Base-by-base conservation (phyloP, 768 basidiomycete species). In the Boletales sp. region DNA sequence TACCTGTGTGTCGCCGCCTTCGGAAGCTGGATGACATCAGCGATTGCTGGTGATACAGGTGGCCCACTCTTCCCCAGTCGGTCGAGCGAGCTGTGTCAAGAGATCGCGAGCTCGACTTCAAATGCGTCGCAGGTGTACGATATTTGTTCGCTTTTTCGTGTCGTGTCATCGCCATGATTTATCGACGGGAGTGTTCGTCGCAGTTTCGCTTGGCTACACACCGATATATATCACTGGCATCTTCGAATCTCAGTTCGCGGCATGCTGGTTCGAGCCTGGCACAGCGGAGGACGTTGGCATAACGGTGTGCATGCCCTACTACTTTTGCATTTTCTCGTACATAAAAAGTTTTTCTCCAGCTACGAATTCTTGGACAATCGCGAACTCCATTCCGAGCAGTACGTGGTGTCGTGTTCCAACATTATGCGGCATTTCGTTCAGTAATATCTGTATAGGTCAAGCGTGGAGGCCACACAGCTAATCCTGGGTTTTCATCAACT, bases 241-340 rank as follows among this genome's bases (percentile, higher is more conserved):
- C 63, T 21, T 80, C 80, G 5, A 82, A 77, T 54, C 70, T 0
- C 72, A 80, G 47, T 2, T 47, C 1, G 59, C 83, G 0, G 64
- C 70, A 2, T 86, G 83, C 58, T 75, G 76, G 10, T 82, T 86
- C 8, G 79, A 83, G 55, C 83, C 83, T 3, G 79, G 77, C 9
- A 79, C 72, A 1, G 65, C 75, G 0, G 68, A 71, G 6, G 83
- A 86, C 48, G 63, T 84, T 31, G 72, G 67, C 1, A 64, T 56
- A 1, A 79, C 80, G 13, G 84, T 83, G 21, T 36, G 56, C 18
- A 40, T 12, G 7, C 17, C 30, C 15, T 18, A 25, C 11, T 21
- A 10, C 5, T 18, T 11, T 14, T 17, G 8, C 6, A 1, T 21
- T 1, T 13, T 3, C n/a, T 34, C 31, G 2, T 40, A 34, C 8